These are phyloP conservation scores for Acrocalymma vagum DNA, from an alignment of 2,329 filamentous ascomycete species.

Conservation along the genomic window DNA sequence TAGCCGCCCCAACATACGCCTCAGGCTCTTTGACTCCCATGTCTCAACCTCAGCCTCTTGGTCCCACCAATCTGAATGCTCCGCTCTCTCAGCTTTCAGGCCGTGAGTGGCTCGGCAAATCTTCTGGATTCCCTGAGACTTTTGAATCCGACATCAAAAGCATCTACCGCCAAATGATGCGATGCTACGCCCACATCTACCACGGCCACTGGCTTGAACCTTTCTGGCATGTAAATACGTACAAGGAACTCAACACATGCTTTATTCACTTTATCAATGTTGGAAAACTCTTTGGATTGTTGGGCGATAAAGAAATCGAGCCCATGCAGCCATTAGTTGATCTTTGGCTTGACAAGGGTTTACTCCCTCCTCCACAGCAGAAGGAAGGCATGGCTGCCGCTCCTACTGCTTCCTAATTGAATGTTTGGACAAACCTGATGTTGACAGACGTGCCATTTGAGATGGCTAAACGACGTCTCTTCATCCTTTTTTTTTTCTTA, in stretches of 20 bases:
- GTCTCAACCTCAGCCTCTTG: slow-evolving; percentile 53
- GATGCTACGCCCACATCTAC: slow-evolving; percentile 63
- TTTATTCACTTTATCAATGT: slow-evolving; percentile 64
- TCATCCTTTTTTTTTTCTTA: no score
- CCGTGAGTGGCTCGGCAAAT: slow-evolving; percentile 86
- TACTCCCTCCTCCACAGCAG: slow-evolving; percentile 67
- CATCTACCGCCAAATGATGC: slow-evolving; percentile 65
- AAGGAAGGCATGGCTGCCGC: slow-evolving; percentile 33
- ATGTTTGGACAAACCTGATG: background rate
- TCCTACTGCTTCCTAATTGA: slow-evolving; percentile 19
- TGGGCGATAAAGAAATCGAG: slow-evolving; percentile 89
- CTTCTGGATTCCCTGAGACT: slow-evolving; percentile 71
- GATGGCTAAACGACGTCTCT: no score
- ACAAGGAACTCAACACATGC: slow-evolving; percentile 63
- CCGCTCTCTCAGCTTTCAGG: slow-evolving; percentile 71
- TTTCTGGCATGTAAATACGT: slow-evolving; percentile 58
- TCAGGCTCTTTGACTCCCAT: slow-evolving; percentile 60
- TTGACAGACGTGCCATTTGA: slow-evolving; percentile 3
- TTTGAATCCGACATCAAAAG: slow-evolving; percentile 79
- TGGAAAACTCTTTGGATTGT: slow-evolving; percentile 79
- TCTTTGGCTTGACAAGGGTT: slow-evolving; percentile 87
- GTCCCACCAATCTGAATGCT: slow-evolving; percentile 56
- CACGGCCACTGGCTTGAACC: slow-evolving; percentile 60
- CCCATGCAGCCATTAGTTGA: slow-evolving; percentile 96
- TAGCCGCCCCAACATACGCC: slow-evolving; percentile 66